A percentile compares a stretch with the other conserved stretches of the same genome.
phyloP scores from a whole-genome alignment of 768 basidiomycete genomes.

The Mycena venus region DNA sequence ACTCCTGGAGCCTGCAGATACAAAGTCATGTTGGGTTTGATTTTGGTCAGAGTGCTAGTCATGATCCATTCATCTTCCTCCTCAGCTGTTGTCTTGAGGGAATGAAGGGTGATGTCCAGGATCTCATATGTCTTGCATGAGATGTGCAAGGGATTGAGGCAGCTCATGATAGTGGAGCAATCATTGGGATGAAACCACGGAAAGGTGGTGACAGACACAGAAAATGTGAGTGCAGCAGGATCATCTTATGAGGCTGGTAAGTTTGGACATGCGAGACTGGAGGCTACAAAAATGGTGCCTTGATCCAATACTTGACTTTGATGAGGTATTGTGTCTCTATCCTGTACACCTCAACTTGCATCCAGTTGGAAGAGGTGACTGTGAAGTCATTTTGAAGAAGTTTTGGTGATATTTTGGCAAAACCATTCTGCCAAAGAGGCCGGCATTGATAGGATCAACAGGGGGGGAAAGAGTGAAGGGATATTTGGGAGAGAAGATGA shows the following conservation, averaged over 20 bases:
- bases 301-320: background rate
- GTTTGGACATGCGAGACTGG: no score
- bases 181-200: slow-evolving; percentile 3
- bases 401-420: background rate
- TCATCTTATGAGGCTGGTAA: no score
- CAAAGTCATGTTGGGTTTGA: background rate
- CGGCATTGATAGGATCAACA: no score
- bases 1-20: background rate
- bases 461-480: no score
- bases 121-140: background rate
- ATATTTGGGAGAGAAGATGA: no score
- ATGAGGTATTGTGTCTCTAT: background rate
- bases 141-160: background rate
- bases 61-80: background rate
- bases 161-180: background rate
- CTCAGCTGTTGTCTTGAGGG: background rate
- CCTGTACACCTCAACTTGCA: background rate
- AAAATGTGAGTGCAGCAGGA: background rate
- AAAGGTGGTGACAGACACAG: background rate
- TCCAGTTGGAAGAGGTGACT: background rate
- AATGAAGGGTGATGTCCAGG: background rate
- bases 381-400: background rate
- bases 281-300: no score
- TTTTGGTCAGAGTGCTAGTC: background rate
- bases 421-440: background rate